phyloP scores from a whole-genome alignment of 306 rosid genomes.

The Leucaena leucocephala region DNA sequence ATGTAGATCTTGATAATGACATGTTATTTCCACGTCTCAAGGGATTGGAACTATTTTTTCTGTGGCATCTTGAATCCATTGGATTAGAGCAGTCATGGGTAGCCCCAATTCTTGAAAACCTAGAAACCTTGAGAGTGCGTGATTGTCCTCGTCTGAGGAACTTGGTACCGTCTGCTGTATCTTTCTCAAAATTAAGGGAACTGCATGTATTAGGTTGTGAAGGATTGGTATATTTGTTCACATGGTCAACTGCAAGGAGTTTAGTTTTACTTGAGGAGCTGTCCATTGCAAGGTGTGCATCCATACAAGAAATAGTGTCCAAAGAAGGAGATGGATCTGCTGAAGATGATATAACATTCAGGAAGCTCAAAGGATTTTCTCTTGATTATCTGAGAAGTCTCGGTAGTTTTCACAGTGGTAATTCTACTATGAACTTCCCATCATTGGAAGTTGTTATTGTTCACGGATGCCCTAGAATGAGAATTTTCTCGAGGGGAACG shows the following conservation, averaged over 20 bases:
- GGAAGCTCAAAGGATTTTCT: neutral
- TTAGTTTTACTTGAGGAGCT: constrained; percentile 16
- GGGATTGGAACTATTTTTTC: neutral
- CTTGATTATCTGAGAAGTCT: neutral
- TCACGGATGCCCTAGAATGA: neutral
- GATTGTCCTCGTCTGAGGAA: neutral
- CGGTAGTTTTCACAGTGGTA: neutral
- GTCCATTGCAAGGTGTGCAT: neutral
- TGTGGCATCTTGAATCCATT: neutral
- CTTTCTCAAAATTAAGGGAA: neutral
- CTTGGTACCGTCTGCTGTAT: neutral
- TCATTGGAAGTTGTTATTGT: rapidly evolving
- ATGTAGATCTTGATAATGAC: neutral
- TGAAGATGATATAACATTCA: neutral
- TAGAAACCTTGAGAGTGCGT: neutral
- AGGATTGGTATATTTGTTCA: constrained; percentile 25
- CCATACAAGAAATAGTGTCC: constrained; percentile 6
- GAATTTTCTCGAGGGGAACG: neutral
- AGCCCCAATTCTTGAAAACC: neutral
- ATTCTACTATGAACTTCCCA: neutral
- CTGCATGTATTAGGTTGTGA: neutral
- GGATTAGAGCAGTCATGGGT: neutral
- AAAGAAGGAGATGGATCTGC: neutral
- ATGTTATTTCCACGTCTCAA: neutral
- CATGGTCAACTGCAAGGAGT: constrained; percentile 28